phyloP scores from a whole-genome alignment of 2,329 filamentous ascomycete genomes.

The Fonsecaea erecta region DNA sequence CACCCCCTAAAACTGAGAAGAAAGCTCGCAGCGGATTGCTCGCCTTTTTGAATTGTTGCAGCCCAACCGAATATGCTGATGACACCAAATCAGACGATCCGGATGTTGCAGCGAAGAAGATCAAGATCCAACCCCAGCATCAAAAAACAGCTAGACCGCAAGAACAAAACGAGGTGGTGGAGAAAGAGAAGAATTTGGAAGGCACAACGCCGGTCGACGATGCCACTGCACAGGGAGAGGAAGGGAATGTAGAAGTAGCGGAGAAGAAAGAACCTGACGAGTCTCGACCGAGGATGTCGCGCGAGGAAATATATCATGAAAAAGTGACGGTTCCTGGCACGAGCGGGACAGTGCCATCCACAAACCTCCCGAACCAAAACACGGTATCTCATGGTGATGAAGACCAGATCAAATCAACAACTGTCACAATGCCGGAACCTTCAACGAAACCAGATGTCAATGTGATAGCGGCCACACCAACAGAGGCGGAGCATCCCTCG shows the following conservation, averaged over 20 bases:
- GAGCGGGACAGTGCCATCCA: conserved; percentile 3
- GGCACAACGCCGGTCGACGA: conserved; percentile 19
- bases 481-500: conserved; percentile 17
- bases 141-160: conserved; percentile 32
- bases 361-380: conserved; percentile 1
- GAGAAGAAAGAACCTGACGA: conserved; percentile 28
- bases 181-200: conserved; percentile 29
- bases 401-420: conserved; percentile 22
- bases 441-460: conserved; percentile 26
- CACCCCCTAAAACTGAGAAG: conserved; percentile 26
- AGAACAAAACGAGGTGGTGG: conserved; percentile 32
- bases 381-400: conserved; percentile 7
- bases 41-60: conserved; percentile 38
- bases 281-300: conserved; percentile 21
- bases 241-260: conserved; percentile 25
- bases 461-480: conserved; percentile 30
- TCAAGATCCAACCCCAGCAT: conserved; percentile 33
- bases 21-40: conserved; percentile 35
- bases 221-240: conserved; percentile 17
- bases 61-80: conserved; percentile 26
- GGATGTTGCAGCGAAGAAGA: conserved; percentile 37
- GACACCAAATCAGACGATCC: conserved; percentile 35
- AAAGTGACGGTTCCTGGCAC: conserved; percentile 18
- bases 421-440: conserved; percentile 19
- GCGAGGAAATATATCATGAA: conserved; percentile 29